phyloP scores from a whole-genome alignment of 306 rosid species.

The Prinsepia uniflora region DNA sequence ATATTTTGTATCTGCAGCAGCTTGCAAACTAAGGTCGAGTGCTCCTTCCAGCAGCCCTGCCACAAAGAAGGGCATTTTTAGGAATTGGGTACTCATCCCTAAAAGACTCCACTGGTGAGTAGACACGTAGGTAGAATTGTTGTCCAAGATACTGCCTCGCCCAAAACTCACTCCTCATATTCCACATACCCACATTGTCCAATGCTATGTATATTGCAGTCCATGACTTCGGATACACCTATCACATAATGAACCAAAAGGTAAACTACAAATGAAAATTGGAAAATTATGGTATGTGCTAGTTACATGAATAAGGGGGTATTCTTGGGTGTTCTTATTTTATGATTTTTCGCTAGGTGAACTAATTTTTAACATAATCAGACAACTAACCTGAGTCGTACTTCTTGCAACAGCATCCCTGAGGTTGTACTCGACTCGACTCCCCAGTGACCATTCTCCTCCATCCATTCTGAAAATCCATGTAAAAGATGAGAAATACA shows the following conservation, averaged over 20 bases:
- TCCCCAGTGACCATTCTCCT: constrained; percentile 69
- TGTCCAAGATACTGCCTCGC: constrained; percentile 87
- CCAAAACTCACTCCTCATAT: constrained; percentile 80
- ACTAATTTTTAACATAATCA: background rate
- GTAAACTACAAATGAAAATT: background rate
- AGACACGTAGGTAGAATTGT: constrained; percentile 83
- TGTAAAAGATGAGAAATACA: constrained; percentile 1
- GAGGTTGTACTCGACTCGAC: constrained; percentile 70
- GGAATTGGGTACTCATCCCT: constrained; percentile 89
- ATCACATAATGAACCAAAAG: constrained; percentile 9
- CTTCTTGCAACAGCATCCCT: constrained; percentile 72
- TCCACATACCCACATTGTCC: constrained; percentile 96
- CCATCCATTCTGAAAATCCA: constrained; percentile 71
- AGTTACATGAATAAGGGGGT: background rate
- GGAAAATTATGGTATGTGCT: background rate
- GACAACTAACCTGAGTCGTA: constrained; percentile 70
- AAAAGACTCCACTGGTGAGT: constrained; percentile 54
- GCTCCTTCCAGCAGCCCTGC: constrained; percentile 56
- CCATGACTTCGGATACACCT: constrained; percentile 96
- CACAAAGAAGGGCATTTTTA: constrained; percentile 86
- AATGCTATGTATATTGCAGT: constrained; percentile 82
- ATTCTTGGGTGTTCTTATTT: too few relatives aligned
- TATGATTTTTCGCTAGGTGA: background rate
- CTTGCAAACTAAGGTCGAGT: constrained; percentile 27
- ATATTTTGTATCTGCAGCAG: background rate